A percentile compares a stretch with the other conserved stretches of the same genome.
These are phyloP conservation scores for Trametes sanguinea DNA, from an alignment of 768 basidiomycete genomes.

Conservation along the genomic window DNA sequence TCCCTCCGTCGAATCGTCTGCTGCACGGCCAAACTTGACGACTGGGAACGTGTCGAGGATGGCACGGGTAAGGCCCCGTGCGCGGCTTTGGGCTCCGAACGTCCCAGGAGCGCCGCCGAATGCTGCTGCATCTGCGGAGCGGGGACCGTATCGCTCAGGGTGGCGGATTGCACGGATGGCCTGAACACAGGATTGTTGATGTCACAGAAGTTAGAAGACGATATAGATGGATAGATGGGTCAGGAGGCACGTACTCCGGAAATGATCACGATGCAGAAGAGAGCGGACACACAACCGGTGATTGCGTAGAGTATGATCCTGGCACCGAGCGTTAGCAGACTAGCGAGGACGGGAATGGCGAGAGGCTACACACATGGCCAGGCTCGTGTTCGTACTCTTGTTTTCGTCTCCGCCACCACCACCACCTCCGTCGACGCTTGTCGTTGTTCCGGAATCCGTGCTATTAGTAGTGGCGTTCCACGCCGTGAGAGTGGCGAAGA, in stretches of 20 bases:
- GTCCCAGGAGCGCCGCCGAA: constrained; percentile 32
- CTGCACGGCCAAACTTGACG: constrained; percentile 70
- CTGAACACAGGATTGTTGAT: constrained; percentile 36
- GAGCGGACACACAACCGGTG: constrained; percentile 82
- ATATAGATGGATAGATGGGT: background rate
- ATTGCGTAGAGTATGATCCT: constrained; percentile 88
- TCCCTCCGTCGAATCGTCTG: constrained; percentile 10
- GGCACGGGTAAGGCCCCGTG: constrained; percentile 85
- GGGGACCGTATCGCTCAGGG: constrained; percentile 90
- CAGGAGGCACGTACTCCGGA: constrained; percentile 61
- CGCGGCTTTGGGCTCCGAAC: constrained; percentile 58
- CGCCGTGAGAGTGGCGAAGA: constrained; percentile 70
- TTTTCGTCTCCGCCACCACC: background rate
- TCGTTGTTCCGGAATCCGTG: constrained; percentile 29
- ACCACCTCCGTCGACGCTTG: constrained; percentile 22
- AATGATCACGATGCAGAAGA: constrained; percentile 84
- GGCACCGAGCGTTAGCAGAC: background rate
- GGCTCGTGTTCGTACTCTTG: constrained; percentile 28
- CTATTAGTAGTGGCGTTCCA: constrained; percentile 55
- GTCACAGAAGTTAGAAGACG: background rate
- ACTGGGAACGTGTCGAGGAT: constrained; percentile 96
- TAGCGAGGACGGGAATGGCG: background rate
- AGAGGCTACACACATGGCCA: constrained; percentile 67
- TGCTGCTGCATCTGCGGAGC: constrained; percentile 39
- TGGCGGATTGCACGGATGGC: constrained; percentile 82